Evolutionary conservation across 169 alveolate genomes (phyloP), one percentile per base, ranked within the genome.

Genomic region (Cytauxzoon felis): DNA sequence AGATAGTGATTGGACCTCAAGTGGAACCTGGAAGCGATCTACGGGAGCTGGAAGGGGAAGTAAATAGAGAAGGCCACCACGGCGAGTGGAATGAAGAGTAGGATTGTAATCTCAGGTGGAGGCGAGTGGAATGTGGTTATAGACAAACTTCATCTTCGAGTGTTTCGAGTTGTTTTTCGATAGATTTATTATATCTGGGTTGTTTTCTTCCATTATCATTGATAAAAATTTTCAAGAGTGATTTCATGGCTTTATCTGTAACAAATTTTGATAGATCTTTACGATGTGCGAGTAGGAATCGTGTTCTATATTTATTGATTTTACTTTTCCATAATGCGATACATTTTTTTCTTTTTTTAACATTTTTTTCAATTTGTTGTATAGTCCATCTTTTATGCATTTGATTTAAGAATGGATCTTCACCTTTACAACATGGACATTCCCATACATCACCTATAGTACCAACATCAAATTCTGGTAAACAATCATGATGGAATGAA

Each of bases 351-450:
- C 95, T 67, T 48, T 90, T 90, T 73, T 88, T 88, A 60, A 86
- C 65, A 38, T 84, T 87, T 47, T 82, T 87, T 41, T 85, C 91
- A 3, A 90, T 85, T 58, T 90, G 94, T 18, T 88, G 67, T 26
- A 89, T 81, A 4, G 93, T 88, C 95, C 92, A 87, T 26, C 96
- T 52, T 53, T 90, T 90, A 73, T 88, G 94, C 85, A 88, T 90
- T 88, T 88, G 92, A 61, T 90, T 90, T 19, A 87, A 69, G 36
- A 92, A 83, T 7, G 96, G 96, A 50, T 92, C 96, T 67, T 84
- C 90, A 24, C 94, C 94, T 48, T 83, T 66, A 70, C 96, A 92
- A 34, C 93, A 90, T 1, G 96, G 96, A 47, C 96, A 92, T 78
- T 88, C 93, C 96, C 96, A 92, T 33, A 80, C 91, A 53, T 91